Percentiles rank a stretch among this genome's conserved stretches.
These are phyloP conservation scores for Tremella mesenterica DNA, from an alignment of 768 basidiomycete genomes.

Conservation along the genomic window DNA sequence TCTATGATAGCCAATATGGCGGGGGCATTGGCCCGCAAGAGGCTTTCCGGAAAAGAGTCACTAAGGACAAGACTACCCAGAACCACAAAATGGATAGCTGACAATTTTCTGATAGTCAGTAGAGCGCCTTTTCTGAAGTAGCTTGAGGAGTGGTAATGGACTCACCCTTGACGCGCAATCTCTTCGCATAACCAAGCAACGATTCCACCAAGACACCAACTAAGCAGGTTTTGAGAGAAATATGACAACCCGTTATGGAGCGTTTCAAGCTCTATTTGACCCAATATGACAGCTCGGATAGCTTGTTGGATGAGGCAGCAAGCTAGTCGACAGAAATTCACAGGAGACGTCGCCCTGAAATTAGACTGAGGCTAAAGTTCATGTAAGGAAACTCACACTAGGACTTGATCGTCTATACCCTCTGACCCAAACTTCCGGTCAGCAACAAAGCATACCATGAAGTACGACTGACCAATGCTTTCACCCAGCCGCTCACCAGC, in stretches of 20 bases:
- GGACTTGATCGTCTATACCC: conserved; percentile 41
- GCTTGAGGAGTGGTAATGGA: too few relatives aligned
- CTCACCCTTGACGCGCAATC: conserved; percentile 42
- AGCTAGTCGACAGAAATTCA: conserved; percentile 40
- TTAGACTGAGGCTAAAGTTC: not conserved
- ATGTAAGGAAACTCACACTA: conserved; percentile 17
- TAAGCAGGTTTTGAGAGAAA: conserved; percentile 46
- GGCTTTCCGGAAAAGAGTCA: not conserved
- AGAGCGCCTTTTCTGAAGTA: not conserved
- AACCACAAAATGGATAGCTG: too few relatives aligned
- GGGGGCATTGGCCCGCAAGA: not conserved
- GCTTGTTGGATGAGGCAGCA: conserved; percentile 45
- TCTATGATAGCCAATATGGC: not conserved
- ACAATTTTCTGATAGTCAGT: too few relatives aligned
- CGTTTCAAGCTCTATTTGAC: conserved; percentile 43
- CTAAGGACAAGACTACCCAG: too few relatives aligned
- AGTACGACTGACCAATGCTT: conserved; percentile 33
- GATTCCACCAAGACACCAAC: conserved; percentile 45
- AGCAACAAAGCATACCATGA: not conserved
- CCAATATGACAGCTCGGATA: conserved; percentile 35
- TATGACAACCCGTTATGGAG: conserved; percentile 45
- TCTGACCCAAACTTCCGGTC: conserved; percentile 40
- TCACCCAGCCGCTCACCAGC: conserved; percentile 38
- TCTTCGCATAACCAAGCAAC: conserved; percentile 42
- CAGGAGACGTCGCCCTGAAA: conserved; percentile 40